Percentiles rank a stretch among this genome's conserved stretches.
Conservation (phyloP, 345 rosid genomes). For the Brassica nigra region DNA sequence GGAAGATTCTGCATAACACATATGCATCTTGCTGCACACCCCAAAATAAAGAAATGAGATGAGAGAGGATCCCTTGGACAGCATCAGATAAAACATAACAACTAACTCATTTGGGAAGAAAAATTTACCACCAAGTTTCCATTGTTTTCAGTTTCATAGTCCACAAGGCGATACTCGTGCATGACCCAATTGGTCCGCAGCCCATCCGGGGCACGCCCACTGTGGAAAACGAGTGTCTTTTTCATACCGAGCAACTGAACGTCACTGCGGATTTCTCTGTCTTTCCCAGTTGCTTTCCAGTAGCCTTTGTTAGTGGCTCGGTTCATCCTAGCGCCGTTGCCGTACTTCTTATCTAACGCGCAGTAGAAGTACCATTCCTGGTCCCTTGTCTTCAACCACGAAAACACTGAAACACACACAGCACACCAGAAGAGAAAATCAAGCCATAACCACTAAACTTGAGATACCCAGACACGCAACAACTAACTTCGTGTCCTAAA, state of each 20-base stretch:
- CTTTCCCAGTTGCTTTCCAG: slow-evolving; percentile 97
- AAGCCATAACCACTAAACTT: background rate
- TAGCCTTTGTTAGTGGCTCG: slow-evolving; percentile 77
- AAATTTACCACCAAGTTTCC: slow-evolving; percentile 54
- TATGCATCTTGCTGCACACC: slow-evolving; percentile 57
- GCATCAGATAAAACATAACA: background rate
- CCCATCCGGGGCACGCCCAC: slow-evolving; percentile 89
- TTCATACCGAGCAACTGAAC: slow-evolving; percentile 64
- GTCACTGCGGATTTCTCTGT: slow-evolving; percentile 63
- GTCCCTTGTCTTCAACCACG: slow-evolving; percentile 81
- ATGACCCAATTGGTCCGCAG: slow-evolving; percentile 93
- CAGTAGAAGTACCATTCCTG: slow-evolving; percentile 96
- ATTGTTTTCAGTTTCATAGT: slow-evolving; percentile 54
- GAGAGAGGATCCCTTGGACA: background rate
- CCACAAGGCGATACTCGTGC: slow-evolving; percentile 91
- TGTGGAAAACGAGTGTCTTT: slow-evolving; percentile 86
- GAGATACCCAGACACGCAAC: background rate
- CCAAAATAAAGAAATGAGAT: slow-evolving; percentile 20
- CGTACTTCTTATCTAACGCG: slow-evolving; percentile 78
- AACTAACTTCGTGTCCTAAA: slow-evolving; percentile 18
- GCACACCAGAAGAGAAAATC: background rate
- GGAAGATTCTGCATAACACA: slow-evolving; percentile 90
- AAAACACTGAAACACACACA: slow-evolving; percentile 45
- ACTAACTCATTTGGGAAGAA: too few relatives aligned
- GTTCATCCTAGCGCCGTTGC: slow-evolving; percentile 87